These are phyloP conservation scores for Verticillium zaregamsianum DNA, from an alignment of 2,329 filamentous ascomycete genomes.

Conservation along the genomic window DNA sequence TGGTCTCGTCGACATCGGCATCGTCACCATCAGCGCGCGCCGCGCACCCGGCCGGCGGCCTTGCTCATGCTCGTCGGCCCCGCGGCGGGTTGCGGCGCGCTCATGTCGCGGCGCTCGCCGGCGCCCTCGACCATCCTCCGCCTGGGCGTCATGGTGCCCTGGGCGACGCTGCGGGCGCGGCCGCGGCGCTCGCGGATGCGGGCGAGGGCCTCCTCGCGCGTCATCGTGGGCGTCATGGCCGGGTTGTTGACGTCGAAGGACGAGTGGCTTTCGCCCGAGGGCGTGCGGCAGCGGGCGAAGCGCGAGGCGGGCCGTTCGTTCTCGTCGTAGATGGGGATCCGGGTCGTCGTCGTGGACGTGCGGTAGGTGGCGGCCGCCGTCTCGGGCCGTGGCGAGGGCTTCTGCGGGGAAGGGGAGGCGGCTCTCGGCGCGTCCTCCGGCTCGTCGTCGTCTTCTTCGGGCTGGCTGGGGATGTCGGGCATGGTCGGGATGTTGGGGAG, in stretches of 20 bases:
- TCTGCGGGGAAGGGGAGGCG: neutral
- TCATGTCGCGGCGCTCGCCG: conserved; percentile 40
- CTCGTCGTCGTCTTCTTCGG: conserved; percentile 4
- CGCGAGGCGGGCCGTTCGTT: conserved; percentile 26
- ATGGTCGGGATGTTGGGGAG: conserved; percentile 36
- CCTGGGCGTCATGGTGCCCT: conserved; percentile 56
- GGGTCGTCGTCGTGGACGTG: conserved; percentile 46
- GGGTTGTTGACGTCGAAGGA: conserved; percentile 53
- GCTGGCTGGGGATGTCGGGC: conserved; percentile 25
- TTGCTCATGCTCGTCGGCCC: conserved; percentile 13
- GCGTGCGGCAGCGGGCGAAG: conserved; percentile 43
- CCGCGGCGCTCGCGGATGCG: conserved; percentile 71
- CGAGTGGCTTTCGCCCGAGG: conserved; percentile 31
- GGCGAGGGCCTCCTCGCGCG: conserved; percentile 69
- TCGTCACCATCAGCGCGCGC: neutral
- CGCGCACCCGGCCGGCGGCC: conserved; percentile 8
- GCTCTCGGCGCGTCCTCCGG: neutral
- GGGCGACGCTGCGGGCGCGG: conserved; percentile 64
- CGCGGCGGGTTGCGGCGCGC: conserved; percentile 33
- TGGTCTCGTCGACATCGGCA: neutral
- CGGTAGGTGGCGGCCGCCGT: conserved; percentile 39
- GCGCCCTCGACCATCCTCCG: conserved; percentile 53
- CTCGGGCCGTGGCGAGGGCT: conserved; percentile 31
- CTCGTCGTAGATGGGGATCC: conserved; percentile 47
- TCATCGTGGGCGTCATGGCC: conserved; percentile 61